Conservation (phyloP, 306 rosid species). For the Corylus avellana region DNA sequence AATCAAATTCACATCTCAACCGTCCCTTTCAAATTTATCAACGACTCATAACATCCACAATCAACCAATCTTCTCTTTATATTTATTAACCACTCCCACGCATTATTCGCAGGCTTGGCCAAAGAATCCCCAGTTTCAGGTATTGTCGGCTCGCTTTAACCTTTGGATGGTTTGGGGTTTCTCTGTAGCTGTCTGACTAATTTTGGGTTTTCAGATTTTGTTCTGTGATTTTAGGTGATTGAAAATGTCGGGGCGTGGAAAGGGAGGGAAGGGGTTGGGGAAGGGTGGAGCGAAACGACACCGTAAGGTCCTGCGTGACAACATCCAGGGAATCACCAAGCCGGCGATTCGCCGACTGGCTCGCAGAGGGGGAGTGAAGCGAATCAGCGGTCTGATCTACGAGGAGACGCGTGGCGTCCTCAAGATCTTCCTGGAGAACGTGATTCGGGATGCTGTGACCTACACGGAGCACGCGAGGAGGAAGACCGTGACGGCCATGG, state of each 20-base stretch:
- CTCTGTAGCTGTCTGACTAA: not conserved
- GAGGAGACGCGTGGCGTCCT: constrained; percentile 72
- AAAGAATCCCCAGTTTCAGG: not conserved
- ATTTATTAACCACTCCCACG: no score
- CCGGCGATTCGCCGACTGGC: constrained; percentile 69
- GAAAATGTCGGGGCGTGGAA: constrained; percentile 69
- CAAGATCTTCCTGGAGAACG: constrained; percentile 71
- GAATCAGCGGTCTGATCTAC: constrained; percentile 68
- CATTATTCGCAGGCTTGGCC: not conserved
- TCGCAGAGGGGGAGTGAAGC: constrained; percentile 70
- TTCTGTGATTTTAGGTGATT: not conserved
- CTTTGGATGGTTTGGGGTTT: not conserved
- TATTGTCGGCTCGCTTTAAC: not conserved
- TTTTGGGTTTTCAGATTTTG: not conserved
- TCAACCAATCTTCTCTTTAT: no score
- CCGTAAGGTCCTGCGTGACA: constrained; percentile 63
- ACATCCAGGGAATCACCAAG: constrained; percentile 71
- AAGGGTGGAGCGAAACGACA: constrained; percentile 83
- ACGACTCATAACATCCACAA: not conserved
- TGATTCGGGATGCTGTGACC: constrained; percentile 72
- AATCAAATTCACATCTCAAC: not conserved
- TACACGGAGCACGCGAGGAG: constrained; percentile 69
- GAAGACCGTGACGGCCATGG: constrained; percentile 77
- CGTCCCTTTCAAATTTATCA: constrained; percentile 19
- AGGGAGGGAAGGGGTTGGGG: constrained; percentile 73